Evolutionary conservation across 163 green algal species (phyloP), one percentile per base, ranked within the genome.

Genomic region (Scenedesmus sp.): DNA sequence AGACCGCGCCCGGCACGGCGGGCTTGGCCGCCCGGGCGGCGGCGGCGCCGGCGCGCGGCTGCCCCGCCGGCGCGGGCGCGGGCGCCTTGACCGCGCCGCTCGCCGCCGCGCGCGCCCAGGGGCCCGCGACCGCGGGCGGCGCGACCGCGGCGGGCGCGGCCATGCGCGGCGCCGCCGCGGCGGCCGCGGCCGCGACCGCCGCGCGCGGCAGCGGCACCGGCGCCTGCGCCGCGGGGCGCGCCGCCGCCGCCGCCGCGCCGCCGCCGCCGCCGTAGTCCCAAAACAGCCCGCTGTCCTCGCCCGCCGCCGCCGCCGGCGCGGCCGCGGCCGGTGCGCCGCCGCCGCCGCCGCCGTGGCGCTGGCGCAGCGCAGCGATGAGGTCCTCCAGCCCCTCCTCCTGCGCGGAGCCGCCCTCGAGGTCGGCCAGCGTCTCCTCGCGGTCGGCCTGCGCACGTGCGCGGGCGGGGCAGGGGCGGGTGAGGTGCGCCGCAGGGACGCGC

Each of bases 181-280:
- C 70, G 5, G 57, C 42, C 22, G 60, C 60, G 36, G 56, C 39
- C 36, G 62, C 73, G 28, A 72, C n/a, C 10, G 74, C 48, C 56
- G 63, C 74, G 3, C 33, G 74, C 42, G 74, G 60, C 34, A 45
- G 60, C 33, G 48, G 33, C 29, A 64, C 58, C 14, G 58, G 44
- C 39, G 48, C 60, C 58, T 28, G 17, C 33, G 72, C 54, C 14
- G 71, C 63, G 17, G 51, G 15, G 2, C 50, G 42, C 24, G 58
- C 45, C 13, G 47, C 47, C n/a, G 80, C 9, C 20, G 62, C 71
- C 34, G 70, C 26, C 36, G 29, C 33, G 26, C 3, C 20, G 11
- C 66, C 22, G 2, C 57, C 15, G 11, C 72, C 70, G 5, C 70
- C 80, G 47, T 95, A 95, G 76, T 95, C 91, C 91, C 91, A 95